Percentiles rank a stretch among this genome's conserved stretches.
phyloP scores from a whole-genome alignment of 164 flowering plant genomes.

The Annona squamosa region DNA sequence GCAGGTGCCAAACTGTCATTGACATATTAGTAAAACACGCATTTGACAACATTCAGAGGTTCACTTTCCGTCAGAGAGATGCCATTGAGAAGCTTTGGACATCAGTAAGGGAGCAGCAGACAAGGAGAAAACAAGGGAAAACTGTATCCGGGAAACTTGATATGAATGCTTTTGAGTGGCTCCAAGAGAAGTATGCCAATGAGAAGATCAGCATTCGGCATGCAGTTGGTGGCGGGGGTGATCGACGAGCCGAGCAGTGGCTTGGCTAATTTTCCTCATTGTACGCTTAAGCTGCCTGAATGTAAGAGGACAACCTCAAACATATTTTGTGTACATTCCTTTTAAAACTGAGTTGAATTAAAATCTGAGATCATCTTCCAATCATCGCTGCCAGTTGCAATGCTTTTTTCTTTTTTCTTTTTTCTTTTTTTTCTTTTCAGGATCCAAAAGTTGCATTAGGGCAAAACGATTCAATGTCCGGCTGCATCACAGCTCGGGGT shows the following conservation, averaged over 20 bases:
- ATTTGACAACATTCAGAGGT: conserved; percentile 65
- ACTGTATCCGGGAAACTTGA: conserved; percentile 90
- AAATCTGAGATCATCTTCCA: too few relatives aligned
- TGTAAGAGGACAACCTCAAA: conserved; percentile 1
- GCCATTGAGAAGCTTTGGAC: conserved; percentile 85
- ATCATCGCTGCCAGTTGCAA: too few relatives aligned
- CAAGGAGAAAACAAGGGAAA: conserved; percentile 81
- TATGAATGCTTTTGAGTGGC: conserved; percentile 80
- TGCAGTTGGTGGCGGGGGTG: conserved; percentile 77
- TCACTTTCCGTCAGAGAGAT: conserved; percentile 70
- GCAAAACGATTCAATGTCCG: too few relatives aligned
- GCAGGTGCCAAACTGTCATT: conserved; percentile 91
- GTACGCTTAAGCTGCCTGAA: neutral
- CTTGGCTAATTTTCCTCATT: conserved; percentile 44
- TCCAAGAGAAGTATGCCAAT: conserved; percentile 72
- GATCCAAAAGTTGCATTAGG: too few relatives aligned
- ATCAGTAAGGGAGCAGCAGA: conserved; percentile 73
- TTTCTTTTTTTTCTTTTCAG: too few relatives aligned
- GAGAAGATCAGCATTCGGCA: conserved; percentile 89
- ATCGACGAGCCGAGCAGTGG: conserved; percentile 72
- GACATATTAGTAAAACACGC: conserved; percentile 92
- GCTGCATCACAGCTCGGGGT: too few relatives aligned
- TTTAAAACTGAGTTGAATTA: neutral
- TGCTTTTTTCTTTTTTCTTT: too few relatives aligned
- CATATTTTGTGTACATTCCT: neutral